A percentile compares a stretch with the other conserved stretches of the same genome.
Evolutionary conservation across 1,139 yeast genomes (phyloP).

Genomic region (Hyphopichia burtonii): DNA sequence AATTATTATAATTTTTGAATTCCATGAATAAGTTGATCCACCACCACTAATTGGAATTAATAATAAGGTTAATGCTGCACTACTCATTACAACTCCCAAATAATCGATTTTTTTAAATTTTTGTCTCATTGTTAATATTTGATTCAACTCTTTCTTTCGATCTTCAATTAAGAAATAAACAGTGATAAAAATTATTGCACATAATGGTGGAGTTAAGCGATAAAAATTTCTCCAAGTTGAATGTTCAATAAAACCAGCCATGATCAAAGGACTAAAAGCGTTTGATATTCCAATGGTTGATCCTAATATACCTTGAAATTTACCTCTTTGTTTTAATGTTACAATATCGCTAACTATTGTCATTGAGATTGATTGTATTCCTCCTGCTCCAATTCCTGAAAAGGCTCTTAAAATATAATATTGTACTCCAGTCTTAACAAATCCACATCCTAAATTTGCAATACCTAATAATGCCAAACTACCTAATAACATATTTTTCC

Average conservation of each 20-base stretch:
- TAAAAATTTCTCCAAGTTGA: constrained; percentile 51
- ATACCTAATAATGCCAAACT: constrained; percentile 35
- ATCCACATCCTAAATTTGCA: constrained; percentile 44
- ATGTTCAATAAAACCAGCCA: constrained; percentile 48
- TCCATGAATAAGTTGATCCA: constrained; percentile 51
- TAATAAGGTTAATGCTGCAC: constrained; percentile 42
- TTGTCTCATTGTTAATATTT: constrained; percentile 24
- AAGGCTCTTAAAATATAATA: constrained; percentile 42
- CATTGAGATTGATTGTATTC: constrained; percentile 42
- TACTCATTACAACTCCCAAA: constrained; percentile 45
- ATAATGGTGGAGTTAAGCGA: constrained; percentile 44
- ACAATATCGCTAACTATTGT: constrained; percentile 45
- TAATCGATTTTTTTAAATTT: constrained; percentile 47
- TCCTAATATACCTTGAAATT: constrained; percentile 47
- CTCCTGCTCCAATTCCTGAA: constrained; percentile 48
- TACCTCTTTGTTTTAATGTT: constrained; percentile 41
- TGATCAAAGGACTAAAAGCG: constrained; percentile 56
- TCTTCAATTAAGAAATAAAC: constrained; percentile 27
- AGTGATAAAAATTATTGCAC: constrained; percentile 22
- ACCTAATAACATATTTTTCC: constrained; percentile 37
- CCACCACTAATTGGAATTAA: constrained; percentile 55
- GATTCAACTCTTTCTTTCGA: constrained; percentile 18
- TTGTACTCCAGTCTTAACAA: constrained; percentile 34
- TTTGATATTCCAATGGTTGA: constrained; percentile 52
- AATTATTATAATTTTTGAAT: constrained; percentile 46